A percentile compares a stretch with the other conserved stretches of the same genome.
Evolutionary conservation across 768 basidiomycete genomes (phyloP).

Genomic region (Boletales sp.): DNA sequence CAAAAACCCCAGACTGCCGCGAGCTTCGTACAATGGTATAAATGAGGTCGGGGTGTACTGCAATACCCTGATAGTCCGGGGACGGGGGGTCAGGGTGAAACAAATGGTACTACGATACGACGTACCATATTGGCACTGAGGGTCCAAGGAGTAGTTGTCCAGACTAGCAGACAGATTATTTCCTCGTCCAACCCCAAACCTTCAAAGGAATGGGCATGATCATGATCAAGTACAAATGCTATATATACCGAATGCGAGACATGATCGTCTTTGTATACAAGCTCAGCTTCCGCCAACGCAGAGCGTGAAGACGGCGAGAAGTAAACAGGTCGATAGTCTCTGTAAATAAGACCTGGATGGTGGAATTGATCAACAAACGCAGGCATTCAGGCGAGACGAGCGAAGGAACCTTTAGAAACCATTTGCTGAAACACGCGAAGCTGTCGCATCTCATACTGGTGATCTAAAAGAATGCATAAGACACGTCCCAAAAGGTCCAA

Average conservation of each 20-base stretch:
- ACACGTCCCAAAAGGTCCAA: neutral
- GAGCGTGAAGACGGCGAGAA: conserved; percentile 95
- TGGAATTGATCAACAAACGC: neutral
- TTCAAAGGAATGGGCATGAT: conserved; percentile 9
- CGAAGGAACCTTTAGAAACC: conserved; percentile 68
- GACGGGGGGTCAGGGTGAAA: neutral
- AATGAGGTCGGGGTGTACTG: conserved; percentile 68
- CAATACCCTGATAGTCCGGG: conserved; percentile 66
- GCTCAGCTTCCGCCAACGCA: conserved; percentile 92
- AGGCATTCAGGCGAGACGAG: neutral
- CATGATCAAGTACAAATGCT: conserved; percentile 57
- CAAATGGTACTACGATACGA: neutral
- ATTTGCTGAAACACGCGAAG: conserved; percentile 80
- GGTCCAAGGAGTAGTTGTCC: conserved; percentile 99
- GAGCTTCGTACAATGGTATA: conserved; percentile 53
- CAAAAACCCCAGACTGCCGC: conserved; percentile 29
- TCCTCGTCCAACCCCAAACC: conserved; percentile 22
- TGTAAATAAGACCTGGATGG: conserved; percentile 68
- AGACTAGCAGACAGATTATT: conserved; percentile 64
- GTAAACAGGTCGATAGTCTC: conserved; percentile 86
- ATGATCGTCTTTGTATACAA: conserved; percentile 87
- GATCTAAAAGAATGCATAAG: conserved; percentile 48
- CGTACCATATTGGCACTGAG: conserved; percentile 91
- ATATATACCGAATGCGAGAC: conserved; percentile 87
- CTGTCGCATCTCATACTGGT: conserved; percentile 84